Conservation (phyloP, 2,329 filamentous ascomycete genomes). For the Phialophora chinensis region DNA sequence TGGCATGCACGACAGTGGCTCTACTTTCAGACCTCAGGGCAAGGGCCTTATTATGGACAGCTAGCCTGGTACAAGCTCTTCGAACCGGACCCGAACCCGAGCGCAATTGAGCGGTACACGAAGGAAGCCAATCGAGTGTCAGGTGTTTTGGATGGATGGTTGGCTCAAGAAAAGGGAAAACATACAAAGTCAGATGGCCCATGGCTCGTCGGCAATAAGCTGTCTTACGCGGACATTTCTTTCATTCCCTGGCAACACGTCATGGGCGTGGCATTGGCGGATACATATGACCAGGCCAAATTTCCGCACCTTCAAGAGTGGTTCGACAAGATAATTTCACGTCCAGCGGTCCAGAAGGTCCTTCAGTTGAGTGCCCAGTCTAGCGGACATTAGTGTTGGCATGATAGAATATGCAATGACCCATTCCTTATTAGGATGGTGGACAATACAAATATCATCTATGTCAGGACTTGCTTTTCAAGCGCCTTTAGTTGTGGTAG, state of each 20-base stretch:
- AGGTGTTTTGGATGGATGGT: constrained; percentile 51
- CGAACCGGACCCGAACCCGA: constrained; percentile 52
- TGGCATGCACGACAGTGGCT: constrained; percentile 54
- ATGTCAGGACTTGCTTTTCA: not conserved
- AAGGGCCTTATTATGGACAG: constrained; percentile 59
- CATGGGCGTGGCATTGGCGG: constrained; percentile 16
- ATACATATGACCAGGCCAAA: constrained; percentile 26
- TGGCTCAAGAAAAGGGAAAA: constrained; percentile 39
- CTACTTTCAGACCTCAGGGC: constrained; percentile 53
- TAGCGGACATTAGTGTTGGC: not conserved
- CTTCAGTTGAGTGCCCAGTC: not conserved
- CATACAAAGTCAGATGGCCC: not conserved
- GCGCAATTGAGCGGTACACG: constrained; percentile 53
- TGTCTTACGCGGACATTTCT: constrained; percentile 51
- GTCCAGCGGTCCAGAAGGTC: constrained; percentile 24
- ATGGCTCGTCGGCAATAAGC: constrained; percentile 21
- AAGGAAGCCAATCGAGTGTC: constrained; percentile 54
- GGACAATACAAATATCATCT: not conserved
- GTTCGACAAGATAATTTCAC: constrained; percentile 23
- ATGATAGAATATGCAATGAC: not conserved
- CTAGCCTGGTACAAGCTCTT: constrained; percentile 51
- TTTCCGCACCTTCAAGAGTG: constrained; percentile 34
- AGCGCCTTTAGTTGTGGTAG: not conserved
- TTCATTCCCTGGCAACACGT: constrained; percentile 46
- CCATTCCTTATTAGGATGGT: not conserved